phyloP scores from a whole-genome alignment of 192 early-diverging fungal genomes.

The Coemansia sp. region DNA sequence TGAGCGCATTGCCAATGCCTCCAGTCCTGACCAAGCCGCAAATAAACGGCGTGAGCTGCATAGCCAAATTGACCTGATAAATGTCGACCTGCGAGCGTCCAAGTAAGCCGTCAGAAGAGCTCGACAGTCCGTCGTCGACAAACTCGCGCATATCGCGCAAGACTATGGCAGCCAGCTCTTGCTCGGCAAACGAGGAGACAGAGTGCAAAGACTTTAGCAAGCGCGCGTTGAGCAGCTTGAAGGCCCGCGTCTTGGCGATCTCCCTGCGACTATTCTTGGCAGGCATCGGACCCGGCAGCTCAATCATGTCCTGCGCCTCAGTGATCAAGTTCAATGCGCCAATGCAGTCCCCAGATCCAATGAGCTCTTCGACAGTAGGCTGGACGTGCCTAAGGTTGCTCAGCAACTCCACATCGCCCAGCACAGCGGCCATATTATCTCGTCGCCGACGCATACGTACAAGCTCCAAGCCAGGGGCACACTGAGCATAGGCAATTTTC shows the following conservation, averaged over 20 bases:
- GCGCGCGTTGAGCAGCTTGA: constrained; percentile 34
- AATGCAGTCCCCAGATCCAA: constrained; percentile 82
- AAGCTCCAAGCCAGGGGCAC: constrained; percentile 80
- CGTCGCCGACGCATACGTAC: constrained; percentile 77
- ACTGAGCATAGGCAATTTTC: constrained; percentile 63
- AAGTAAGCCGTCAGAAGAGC: constrained; percentile 17
- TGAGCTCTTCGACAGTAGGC: constrained; percentile 80
- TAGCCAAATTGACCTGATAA: constrained; percentile 49
- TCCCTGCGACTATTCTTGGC: constrained; percentile 12
- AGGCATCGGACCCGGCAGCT: constrained; percentile 7
- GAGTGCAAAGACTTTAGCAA: constrained; percentile 22
- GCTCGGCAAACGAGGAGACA: constrained; percentile 38
- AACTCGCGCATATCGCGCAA: constrained; percentile 56
- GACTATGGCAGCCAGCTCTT: constrained; percentile 46
- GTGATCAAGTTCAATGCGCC: constrained; percentile 89
- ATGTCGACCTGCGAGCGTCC: constrained; percentile 42
- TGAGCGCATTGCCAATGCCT: constrained; percentile 66
- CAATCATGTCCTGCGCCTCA: constrained; percentile 66
- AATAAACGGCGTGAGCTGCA: constrained; percentile 72
- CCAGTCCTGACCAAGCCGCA: constrained; percentile 79
- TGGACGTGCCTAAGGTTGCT: constrained; percentile 76
- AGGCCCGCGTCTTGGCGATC: constrained; percentile 32
- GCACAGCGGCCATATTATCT: constrained; percentile 69
- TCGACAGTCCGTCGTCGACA: constrained; percentile 52
- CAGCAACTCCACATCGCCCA: constrained; percentile 72